A percentile compares a stretch with the other conserved stretches of the same genome.
phyloP scores from a whole-genome alignment of 306 rosid genomes.

The Castanea crenata region DNA sequence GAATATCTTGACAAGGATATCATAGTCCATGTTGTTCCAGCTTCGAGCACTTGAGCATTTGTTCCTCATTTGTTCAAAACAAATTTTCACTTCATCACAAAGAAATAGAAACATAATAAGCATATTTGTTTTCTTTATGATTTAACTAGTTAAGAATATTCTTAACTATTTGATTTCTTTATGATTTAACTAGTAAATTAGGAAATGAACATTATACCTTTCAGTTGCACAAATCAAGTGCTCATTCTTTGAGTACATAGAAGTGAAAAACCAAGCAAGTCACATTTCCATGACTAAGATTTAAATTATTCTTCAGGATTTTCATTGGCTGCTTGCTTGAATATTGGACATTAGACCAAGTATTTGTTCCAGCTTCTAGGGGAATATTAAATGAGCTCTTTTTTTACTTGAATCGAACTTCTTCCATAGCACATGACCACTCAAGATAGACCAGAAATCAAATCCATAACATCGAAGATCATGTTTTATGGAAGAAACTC shows the following conservation, averaged over 20 bases:
- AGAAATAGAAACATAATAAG: too few relatives aligned
- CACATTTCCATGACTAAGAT: conserved; percentile 19
- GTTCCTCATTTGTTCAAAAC: background rate
- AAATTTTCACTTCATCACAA: too few relatives aligned
- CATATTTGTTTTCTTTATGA: too few relatives aligned
- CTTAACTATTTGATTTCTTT: too few relatives aligned
- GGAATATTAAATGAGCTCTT: background rate
- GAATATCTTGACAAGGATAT: conserved; percentile 16
- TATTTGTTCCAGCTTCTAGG: too few relatives aligned
- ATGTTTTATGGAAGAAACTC: background rate
- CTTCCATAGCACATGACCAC: too few relatives aligned
- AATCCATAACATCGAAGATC: too few relatives aligned
- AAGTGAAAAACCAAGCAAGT: conserved; percentile 17
- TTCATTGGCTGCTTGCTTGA: background rate
- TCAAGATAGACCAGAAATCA: too few relatives aligned
- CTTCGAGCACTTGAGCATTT: background rate
- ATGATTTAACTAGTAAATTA: too few relatives aligned
- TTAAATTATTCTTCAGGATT: conserved; percentile 15
- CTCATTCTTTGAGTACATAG: background rate
- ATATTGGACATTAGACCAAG: background rate
- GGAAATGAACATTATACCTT: conserved; percentile 13
- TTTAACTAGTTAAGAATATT: too few relatives aligned
- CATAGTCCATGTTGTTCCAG: background rate
- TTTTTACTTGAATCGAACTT: conserved; percentile 1
- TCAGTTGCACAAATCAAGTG: background rate